Base-by-base conservation (phyloP, 1,284 basidiomycete genomes). In the Trichosporon sp. region DNA sequence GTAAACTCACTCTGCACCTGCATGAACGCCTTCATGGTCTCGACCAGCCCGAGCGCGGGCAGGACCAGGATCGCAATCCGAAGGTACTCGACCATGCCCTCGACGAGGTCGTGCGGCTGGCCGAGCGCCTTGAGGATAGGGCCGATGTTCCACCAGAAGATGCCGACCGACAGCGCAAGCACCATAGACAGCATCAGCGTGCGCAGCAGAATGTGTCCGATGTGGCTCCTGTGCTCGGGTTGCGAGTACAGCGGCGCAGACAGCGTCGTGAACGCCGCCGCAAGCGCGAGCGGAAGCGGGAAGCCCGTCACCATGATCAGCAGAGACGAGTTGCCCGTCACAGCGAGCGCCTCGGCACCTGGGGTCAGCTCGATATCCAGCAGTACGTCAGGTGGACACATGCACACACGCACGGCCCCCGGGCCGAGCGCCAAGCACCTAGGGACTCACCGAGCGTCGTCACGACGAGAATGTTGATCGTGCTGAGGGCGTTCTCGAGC, bases 131-230 rank as follows among this genome's bases (percentile, higher is more conserved):
- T 65, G 68, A 77, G 71, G 15, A 76, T 35, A 0, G 75, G 73
- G 1, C 42, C 69, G 29, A 76, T 74, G 65, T 73, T 73, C 76
- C 74, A 78, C 80, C 80, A 81, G 7, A 78, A 65, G 5, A 70
- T 31, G 23, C 70, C 71, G 58, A 77, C 65, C 9, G 75, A 73
- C 12, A 75, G 12, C 27, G 68, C 64, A 13, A 75, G 63, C 5
- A 76, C 1, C 51, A 75, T 65, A 21, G 78, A 73, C 25, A 77
- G 70, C 3, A 80, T 21, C 18, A 80, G 29, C 6, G 70, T 70
- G 18, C 80, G 72, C 66, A 80, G 80, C 5, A 79, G 73, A 11
- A 78, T 65, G n/a, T 79, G 68, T 7, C 80, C 81, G 56, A 82
- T 77, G 53, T 79, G 74, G 21, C 70, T 67, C 13, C 73, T 63